Evolutionary conservation across 148 eudicot genomes (phyloP).

Genomic region (Hydrangea macrophylla): DNA sequence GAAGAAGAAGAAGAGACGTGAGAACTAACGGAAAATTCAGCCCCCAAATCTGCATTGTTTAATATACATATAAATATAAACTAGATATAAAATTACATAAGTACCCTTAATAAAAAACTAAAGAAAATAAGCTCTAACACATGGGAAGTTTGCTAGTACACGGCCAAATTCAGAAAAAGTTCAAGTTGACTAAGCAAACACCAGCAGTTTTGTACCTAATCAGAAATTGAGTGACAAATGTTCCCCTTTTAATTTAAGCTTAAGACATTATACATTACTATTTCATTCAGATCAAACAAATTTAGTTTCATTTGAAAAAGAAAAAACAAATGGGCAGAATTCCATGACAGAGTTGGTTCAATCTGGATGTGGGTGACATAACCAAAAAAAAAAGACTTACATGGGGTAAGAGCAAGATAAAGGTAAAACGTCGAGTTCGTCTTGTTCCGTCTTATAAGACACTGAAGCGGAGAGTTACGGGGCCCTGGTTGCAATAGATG

Average conservation of each 20-base stretch:
- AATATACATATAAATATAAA: too few species aligned
- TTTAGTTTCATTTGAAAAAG: background rate
- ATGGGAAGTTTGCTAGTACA: too few species aligned
- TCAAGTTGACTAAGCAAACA: background rate
- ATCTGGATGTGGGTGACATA: background rate
- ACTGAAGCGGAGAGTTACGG: constrained; percentile 73
- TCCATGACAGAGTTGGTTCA: background rate
- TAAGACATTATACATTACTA: background rate
- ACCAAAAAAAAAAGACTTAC: constrained; percentile 56
- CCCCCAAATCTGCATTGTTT: too few species aligned
- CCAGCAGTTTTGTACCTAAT: background rate
- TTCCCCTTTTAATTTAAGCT: background rate
- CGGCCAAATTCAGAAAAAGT: too few species aligned
- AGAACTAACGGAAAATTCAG: too few species aligned
- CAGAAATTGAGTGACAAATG: background rate
- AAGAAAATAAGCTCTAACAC: too few species aligned
- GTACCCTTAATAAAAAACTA: too few species aligned
- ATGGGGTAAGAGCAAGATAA: constrained; percentile 69
- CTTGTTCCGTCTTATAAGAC: constrained; percentile 87
- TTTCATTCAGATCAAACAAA: background rate
- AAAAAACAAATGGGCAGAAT: background rate
- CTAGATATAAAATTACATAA: too few species aligned
- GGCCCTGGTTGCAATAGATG: constrained; percentile 77
- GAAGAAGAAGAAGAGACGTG: too few species aligned
- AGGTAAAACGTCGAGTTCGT: constrained; percentile 74